Evolutionary conservation across 768 basidiomycete species (phyloP).

Genomic region (Daedaleopsis sinensis): DNA sequence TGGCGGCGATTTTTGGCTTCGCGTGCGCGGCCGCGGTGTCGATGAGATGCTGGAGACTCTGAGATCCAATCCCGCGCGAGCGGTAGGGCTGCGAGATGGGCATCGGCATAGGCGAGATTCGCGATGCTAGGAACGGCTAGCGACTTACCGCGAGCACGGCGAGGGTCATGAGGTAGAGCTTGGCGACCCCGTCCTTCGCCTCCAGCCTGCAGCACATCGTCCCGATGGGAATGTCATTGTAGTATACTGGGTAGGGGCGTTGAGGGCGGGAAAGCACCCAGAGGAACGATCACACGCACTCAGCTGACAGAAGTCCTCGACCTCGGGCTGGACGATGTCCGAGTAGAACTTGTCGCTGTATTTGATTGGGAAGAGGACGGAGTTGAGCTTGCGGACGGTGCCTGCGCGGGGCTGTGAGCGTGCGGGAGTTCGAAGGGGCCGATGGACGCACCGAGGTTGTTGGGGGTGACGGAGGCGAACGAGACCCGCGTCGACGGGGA

Average conservation of each 20-base stretch:
- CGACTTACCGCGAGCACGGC: conserved; percentile 80
- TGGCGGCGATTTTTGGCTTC: conserved; percentile 65
- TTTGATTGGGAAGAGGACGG: conserved; percentile 86
- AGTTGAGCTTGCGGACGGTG: conserved; percentile 62
- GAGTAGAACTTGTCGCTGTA: conserved; percentile 89
- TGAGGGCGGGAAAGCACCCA: not conserved
- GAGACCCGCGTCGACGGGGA: conserved; percentile 54
- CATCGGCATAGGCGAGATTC: conserved; percentile 11
- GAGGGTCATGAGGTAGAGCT: conserved; percentile 90
- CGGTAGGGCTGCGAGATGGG: conserved; percentile 71
- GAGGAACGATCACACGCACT: conserved; percentile 50
- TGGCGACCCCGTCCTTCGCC: conserved; percentile 54
- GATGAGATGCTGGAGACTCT: conserved; percentile 69
- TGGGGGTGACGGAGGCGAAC: conserved; percentile 73
- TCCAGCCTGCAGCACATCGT: conserved; percentile 87
- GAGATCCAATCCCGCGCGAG: conserved; percentile 73
- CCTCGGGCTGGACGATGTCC: conserved; percentile 73
- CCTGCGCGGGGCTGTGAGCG: conserved; percentile 54
- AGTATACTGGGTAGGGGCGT: conserved; percentile 64
- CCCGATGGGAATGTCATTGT: conserved; percentile 91
- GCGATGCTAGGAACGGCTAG: conserved; percentile 29
- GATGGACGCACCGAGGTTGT: conserved; percentile 72
- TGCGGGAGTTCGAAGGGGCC: conserved; percentile 65
- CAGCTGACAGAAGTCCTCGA: conserved; percentile 87
- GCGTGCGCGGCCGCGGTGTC: conserved; percentile 58